Percentiles rank a stretch among this genome's conserved stretches.
Evolutionary conservation across 1,284 basidiomycete genomes (phyloP).

Genomic region (Erythrobasidium hasegawianum): DNA sequence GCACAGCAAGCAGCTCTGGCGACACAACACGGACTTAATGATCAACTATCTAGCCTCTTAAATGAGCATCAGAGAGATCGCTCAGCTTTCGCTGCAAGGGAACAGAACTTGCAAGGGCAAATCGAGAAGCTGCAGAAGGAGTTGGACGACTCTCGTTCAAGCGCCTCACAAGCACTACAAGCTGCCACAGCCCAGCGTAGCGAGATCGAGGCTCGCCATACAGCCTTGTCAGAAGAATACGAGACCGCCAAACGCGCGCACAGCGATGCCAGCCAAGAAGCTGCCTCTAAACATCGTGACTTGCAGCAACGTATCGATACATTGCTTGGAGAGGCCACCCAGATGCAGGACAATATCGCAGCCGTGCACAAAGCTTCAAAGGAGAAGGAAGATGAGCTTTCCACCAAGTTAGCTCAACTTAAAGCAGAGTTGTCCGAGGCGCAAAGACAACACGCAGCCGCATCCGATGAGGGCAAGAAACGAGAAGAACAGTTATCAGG

Average conservation of each 20-base stretch:
- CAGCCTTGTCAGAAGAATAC: neutral
- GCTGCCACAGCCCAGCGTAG: neutral
- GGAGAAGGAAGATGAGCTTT: neutral
- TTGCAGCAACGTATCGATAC: no score
- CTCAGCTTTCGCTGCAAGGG: neutral
- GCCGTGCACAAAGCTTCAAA: neutral
- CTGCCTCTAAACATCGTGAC: neutral
- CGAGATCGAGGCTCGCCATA: neutral
- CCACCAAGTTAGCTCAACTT: neutral
- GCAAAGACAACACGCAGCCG: neutral
- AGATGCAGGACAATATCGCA: no score
- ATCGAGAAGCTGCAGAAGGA: neutral
- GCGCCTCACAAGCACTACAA: neutral
- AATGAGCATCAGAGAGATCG: neutral
- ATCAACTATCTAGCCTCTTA: neutral
- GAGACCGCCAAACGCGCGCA: neutral
- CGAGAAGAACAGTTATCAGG: neutral
- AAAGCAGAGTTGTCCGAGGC: neutral
- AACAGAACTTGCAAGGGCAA: neutral
- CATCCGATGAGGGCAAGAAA: neutral
- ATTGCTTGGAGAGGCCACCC: no score
- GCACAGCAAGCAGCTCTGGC: neutral
- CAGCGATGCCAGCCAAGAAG: neutral
- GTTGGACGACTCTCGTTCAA: neutral
- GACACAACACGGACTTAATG: neutral